Percentiles rank a stretch among this genome's conserved stretches.
Evolutionary conservation across 345 rosid species (phyloP).

Genomic region (Pistacia vera): DNA sequence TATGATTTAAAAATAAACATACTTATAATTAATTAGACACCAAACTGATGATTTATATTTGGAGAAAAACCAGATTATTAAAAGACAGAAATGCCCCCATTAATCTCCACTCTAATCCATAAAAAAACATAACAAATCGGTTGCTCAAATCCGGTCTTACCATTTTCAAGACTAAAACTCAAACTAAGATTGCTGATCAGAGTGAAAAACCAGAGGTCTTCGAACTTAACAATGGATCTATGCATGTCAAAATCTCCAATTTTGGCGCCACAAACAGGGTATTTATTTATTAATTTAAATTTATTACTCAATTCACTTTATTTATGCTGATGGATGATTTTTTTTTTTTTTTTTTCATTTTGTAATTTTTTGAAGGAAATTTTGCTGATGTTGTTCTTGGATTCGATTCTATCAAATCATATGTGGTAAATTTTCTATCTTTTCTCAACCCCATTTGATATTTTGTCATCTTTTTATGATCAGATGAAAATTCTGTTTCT

Average conservation of each 20-base stretch:
- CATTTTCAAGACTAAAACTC: too few species aligned
- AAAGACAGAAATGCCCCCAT: too few species aligned
- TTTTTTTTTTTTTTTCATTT: background rate
- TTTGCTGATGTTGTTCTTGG: constrained; percentile 87
- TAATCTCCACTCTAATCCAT: too few species aligned
- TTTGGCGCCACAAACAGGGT: constrained; percentile 87
- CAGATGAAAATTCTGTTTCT: background rate
- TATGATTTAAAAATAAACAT: too few species aligned
- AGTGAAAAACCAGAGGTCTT: constrained; percentile 58
- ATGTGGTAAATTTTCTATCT: constrained; percentile 53
- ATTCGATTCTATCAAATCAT: constrained; percentile 82
- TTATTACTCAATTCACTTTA: background rate
- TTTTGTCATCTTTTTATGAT: constrained; percentile 3
- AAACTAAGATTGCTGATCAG: constrained; percentile 53
- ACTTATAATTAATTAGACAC: too few species aligned
- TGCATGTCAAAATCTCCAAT: constrained; percentile 75
- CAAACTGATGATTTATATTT: too few species aligned
- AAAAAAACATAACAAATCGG: too few species aligned
- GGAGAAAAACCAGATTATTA: too few species aligned
- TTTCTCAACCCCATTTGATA: constrained; percentile 3
- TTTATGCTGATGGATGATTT: constrained; percentile 14
- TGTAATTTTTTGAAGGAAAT: constrained; percentile 46
- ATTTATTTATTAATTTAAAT: background rate
- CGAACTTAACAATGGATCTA: constrained; percentile 81
- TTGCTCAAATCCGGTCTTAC: too few species aligned